phyloP scores from a whole-genome alignment of 495 filamentous ascomycete genomes.

The Lindgomyces ingoldianus region DNA sequence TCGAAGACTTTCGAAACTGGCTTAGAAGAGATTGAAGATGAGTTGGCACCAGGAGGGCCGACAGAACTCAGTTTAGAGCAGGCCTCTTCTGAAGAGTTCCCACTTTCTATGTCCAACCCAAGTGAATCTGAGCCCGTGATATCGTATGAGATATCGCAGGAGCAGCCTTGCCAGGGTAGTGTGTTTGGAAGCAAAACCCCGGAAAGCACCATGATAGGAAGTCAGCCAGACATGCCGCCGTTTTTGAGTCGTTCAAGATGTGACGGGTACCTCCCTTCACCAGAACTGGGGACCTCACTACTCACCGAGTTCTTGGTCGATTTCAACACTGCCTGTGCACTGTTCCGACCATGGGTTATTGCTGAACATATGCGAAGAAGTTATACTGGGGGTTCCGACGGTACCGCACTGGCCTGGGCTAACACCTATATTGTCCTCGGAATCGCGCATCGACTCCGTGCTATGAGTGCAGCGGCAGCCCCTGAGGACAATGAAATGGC shows the following conservation, averaged over 20 bases:
- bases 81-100: not conserved
- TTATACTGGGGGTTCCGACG: conserved; percentile 18
- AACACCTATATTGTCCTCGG: conserved; percentile 36
- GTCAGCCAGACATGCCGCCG: not conserved
- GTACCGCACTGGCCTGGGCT: conserved; percentile 10
- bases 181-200: not conserved
- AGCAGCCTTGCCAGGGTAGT: not conserved
- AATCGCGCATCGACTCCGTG: conserved; percentile 27
- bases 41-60: not conserved
- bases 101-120: not conserved
- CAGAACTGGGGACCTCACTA: conserved; percentile 21
- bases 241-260: not conserved
- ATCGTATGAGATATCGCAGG: not conserved
- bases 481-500: conserved; percentile 21
- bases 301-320: conserved; percentile 24
- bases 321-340: conserved; percentile 21
- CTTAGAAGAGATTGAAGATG: not conserved
- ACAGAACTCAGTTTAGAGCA: not conserved
- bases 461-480: conserved; percentile 22
- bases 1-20: not conserved
- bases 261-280: conserved; percentile 13
- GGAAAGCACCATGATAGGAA: not conserved
- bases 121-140: not conserved
- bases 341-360: conserved; percentile 14
- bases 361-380: conserved; percentile 17